Conservation (phyloP, 2,329 filamentous ascomycete species). For the Purpureocillium lavendulum region DNA sequence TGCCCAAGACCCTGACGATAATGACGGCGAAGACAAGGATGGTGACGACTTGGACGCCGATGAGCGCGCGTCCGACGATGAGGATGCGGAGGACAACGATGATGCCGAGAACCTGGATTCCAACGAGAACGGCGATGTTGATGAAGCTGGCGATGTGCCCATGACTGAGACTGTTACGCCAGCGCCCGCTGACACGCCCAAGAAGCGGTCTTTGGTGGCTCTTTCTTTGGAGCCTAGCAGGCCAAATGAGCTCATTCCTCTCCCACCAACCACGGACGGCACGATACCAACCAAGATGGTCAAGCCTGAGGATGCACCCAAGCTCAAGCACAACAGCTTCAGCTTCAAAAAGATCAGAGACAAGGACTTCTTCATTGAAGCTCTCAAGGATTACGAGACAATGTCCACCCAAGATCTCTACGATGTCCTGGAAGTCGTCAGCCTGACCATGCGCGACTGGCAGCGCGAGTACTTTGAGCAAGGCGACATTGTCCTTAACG, state of each 20-base stretch:
- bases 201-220: no score
- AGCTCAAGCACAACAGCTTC: slow-evolving; percentile 24
- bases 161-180: not conserved
- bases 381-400: slow-evolving; percentile 41
- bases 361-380: slow-evolving; percentile 37
- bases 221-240: no score
- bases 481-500: slow-evolving; percentile 44
- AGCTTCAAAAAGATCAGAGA: slow-evolving; percentile 42
- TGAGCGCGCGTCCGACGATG: slow-evolving; percentile 6
- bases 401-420: slow-evolving; percentile 39
- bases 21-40: slow-evolving; percentile 15
- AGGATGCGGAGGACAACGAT: slow-evolving; percentile 15
- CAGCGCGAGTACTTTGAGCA: slow-evolving; percentile 46
- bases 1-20: slow-evolving; percentile 10
- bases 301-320: no score
- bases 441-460: slow-evolving; percentile 38
- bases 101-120: no score
- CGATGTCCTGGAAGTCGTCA: slow-evolving; percentile 33
- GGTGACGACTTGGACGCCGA: slow-evolving; percentile 7
- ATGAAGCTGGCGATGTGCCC: slow-evolving; percentile 21
- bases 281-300: no score
- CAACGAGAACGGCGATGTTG: slow-evolving; percentile 16
- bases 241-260: not conserved
- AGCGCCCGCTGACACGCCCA: no score
- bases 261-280: slow-evolving; percentile 14